Conservation (phyloP, 2,329 filamentous ascomycete species). For the Sarocladiaceae sp. region DNA sequence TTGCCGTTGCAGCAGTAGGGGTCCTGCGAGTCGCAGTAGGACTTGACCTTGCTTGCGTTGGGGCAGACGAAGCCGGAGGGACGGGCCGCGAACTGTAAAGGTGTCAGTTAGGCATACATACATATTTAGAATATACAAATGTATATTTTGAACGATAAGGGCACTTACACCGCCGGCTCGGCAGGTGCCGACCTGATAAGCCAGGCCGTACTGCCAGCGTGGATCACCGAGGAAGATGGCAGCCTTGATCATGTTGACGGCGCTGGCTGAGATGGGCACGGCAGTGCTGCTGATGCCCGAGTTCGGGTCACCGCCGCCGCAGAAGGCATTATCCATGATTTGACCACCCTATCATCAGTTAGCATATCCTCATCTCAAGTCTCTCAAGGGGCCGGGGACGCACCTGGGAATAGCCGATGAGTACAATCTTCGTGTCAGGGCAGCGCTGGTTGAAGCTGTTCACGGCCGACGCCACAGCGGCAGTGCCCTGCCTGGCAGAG, state of each 20-base stretch:
- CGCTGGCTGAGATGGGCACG: conserved; percentile 37
- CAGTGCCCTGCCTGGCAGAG: conserved; percentile 53
- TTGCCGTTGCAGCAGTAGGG: conserved; percentile 65
- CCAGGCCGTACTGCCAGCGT: conserved; percentile 47
- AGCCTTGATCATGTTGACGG: conserved; percentile 54
- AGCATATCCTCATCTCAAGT: background rate
- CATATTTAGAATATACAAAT: no score
- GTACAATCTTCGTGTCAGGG: conserved; percentile 52
- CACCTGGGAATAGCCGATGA: conserved; percentile 60
- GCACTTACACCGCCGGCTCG: conserved; percentile 48
- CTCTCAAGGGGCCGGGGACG: conserved; percentile 1
- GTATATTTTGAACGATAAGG: background rate
- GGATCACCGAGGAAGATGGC: conserved; percentile 64
- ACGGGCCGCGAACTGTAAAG: conserved; percentile 53
- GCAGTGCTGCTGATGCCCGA: conserved; percentile 39
- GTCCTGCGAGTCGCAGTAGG: conserved; percentile 61
- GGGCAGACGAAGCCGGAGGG: conserved; percentile 54
- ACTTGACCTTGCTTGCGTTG: conserved; percentile 49
- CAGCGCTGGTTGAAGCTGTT: conserved; percentile 54
- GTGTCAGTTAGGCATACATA: background rate
- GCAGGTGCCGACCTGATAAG: conserved; percentile 60
- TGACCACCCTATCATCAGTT: conserved; percentile 46
- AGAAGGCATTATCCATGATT: conserved; percentile 60
- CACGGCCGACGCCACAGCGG: conserved; percentile 55
- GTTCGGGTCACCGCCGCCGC: conserved; percentile 51